A percentile compares a stretch with the other conserved stretches of the same genome.
Evolutionary conservation across 306 rosid species (phyloP).

Genomic region (Astragalus membranaceus): DNA sequence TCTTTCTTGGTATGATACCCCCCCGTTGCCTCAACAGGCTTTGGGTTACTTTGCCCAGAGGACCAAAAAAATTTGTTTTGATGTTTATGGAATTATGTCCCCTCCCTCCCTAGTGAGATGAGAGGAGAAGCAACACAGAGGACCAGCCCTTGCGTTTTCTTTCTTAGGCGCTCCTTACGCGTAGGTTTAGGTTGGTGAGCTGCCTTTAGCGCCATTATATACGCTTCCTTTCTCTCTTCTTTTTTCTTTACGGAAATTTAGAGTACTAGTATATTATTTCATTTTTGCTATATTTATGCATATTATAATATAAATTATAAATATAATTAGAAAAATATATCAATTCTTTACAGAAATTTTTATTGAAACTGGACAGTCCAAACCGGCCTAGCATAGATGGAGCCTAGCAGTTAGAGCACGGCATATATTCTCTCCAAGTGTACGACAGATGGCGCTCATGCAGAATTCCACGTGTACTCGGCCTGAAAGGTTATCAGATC

Average conservation of each 20-base stretch:
- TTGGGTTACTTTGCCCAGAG: background rate
- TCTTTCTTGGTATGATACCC: slow-evolving; percentile 4
- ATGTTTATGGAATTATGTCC: background rate
- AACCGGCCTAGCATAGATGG: no score
- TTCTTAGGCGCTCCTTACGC: slow-evolving; percentile 45
- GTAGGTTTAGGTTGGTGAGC: slow-evolving; percentile 20
- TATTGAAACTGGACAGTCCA: no score
- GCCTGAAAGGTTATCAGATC: no score
- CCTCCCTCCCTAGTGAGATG: background rate
- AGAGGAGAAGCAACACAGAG: background rate
- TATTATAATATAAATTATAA: no score
- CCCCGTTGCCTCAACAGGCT: slow-evolving; percentile 19
- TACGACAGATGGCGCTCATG: no score
- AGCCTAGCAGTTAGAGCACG: no score
- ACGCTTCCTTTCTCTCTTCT: background rate
- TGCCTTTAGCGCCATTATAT: slow-evolving; percentile 6
- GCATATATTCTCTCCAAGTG: no score
- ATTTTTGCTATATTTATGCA: no score
- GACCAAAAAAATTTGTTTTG: background rate
- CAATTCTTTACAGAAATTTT: no score
- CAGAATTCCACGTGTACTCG: no score
- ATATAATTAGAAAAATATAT: no score
- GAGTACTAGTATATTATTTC: no score
- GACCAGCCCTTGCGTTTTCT: background rate
- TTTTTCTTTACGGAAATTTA: background rate